These are phyloP conservation scores for Globisporangium irregulare DNA, from an alignment of 352 stramenopile genomes.

Conservation along the genomic window DNA sequence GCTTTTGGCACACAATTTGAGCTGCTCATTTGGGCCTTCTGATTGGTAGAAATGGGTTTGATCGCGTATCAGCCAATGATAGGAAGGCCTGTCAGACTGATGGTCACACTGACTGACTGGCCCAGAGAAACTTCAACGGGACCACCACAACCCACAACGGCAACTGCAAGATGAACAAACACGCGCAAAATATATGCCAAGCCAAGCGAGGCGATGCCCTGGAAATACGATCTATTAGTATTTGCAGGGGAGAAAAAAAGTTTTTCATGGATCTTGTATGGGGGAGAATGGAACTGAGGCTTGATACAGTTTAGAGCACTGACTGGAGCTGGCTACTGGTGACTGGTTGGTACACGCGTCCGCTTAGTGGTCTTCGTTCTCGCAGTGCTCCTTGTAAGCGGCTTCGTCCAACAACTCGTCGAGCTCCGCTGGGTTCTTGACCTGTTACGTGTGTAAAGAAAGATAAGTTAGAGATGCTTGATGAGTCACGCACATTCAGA, in stretches of 20 bases:
- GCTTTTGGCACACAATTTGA: not conserved
- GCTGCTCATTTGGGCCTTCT: not conserved
- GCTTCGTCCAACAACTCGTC: slow-evolving; percentile 79
- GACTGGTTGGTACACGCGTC: not conserved
- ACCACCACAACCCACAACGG: not conserved
- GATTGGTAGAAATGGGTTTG: not conserved
- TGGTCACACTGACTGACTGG: not conserved
- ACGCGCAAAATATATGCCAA: too few relatives aligned
- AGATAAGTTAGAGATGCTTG: not conserved
- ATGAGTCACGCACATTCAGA: slow-evolving; percentile 4
- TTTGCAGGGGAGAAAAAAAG: slow-evolving; percentile 13
- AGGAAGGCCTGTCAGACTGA: not conserved
- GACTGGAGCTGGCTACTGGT: not conserved
- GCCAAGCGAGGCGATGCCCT: not conserved
- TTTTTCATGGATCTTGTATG: slow-evolving; percentile 1
- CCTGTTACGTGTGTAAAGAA: slow-evolving; percentile 21
- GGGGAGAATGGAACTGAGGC: not conserved
- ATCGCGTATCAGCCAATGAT: slow-evolving; percentile 2
- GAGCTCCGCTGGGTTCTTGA: slow-evolving; percentile 67
- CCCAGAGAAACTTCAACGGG: slow-evolving; percentile 8
- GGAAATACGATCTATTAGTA: slow-evolving; percentile 10
- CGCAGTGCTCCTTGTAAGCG: slow-evolving; percentile 84
- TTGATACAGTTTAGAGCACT: not conserved
- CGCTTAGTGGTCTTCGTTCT: slow-evolving; percentile 78
- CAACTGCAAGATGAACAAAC: not conserved